Conservation (phyloP, 768 basidiomycete genomes). For the Amanita rubescens region DNA sequence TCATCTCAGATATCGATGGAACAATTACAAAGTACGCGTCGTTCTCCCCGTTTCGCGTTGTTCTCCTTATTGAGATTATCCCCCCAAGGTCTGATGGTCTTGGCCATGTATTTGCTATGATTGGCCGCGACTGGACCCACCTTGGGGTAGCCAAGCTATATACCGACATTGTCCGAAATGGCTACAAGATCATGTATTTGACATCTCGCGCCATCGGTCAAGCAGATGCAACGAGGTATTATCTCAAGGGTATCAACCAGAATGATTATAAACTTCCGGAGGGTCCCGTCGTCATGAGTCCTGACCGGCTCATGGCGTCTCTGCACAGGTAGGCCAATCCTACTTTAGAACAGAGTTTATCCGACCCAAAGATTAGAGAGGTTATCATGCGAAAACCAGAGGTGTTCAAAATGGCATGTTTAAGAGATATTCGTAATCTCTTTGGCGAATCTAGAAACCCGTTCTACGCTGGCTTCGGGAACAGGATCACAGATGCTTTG, state of each 20-base stretch:
- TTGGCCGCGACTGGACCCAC: constrained; percentile 98
- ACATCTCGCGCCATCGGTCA: constrained; percentile 97
- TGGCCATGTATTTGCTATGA: constrained; percentile 95
- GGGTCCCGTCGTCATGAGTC: constrained; percentile 98
- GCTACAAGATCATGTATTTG: constrained; percentile 97
- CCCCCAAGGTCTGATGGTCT: constrained; percentile 90
- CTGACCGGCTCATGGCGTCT: constrained; percentile 89
- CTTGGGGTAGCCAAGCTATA: constrained; percentile 95
- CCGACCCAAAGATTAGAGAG: constrained; percentile 58
- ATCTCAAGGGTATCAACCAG: constrained; percentile 91
- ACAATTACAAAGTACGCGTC: constrained; percentile 89
- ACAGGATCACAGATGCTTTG: constrained; percentile 95
- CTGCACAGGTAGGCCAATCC: constrained; percentile 67
- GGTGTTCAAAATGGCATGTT: constrained; percentile 99
- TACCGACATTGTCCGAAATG: constrained; percentile 91
- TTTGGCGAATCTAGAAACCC: constrained; percentile 75
- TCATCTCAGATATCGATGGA: constrained; percentile 97
- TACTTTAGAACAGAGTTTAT: not conserved
- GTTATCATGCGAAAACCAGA: constrained; percentile 99
- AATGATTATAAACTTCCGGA: constrained; percentile 95
- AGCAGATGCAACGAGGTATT: constrained; percentile 93
- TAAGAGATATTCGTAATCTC: constrained; percentile 87
- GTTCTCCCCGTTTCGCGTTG: not conserved
- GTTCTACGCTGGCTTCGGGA: constrained; percentile 97
- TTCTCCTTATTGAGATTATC: not conserved